Conservation (phyloP, 352 stramenopile species). For the Pythium sp. region DNA sequence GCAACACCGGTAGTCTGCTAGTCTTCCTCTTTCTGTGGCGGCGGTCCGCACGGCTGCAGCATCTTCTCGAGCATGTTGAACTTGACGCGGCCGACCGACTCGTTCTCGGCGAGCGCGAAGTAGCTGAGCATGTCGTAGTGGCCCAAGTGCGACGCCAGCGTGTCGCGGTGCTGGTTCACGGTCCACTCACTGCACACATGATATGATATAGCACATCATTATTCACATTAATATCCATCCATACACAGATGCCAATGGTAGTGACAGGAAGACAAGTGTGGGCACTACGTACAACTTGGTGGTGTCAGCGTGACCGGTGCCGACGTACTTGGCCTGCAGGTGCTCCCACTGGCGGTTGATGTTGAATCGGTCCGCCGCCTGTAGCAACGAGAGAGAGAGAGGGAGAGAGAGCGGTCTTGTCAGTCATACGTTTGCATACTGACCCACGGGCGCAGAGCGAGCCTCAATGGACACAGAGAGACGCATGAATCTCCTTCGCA, state of each 20-base stretch:
- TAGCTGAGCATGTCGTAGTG: conserved; percentile 98
- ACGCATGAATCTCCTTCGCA: background rate
- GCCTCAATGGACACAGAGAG: background rate
- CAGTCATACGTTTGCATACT: background rate
- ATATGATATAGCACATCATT: background rate
- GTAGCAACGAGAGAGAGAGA: background rate
- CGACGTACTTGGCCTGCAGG: conserved; percentile 93
- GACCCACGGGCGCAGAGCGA: background rate
- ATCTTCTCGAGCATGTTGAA: conserved; percentile 74
- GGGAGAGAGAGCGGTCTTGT: background rate
- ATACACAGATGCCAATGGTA: background rate
- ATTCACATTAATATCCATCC: background rate
- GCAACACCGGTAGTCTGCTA: conserved; percentile 19
- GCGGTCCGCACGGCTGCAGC: conserved; percentile 75
- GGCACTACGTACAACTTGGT: conserved; percentile 92
- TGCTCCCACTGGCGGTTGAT: conserved; percentile 94
- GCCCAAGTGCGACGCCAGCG: conserved; percentile 94
- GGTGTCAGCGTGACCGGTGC: conserved; percentile 95
- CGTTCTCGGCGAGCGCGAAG: conserved; percentile 97
- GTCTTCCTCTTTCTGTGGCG: conserved; percentile 73
- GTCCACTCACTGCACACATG: conserved; percentile 89
- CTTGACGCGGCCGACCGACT: conserved; percentile 91
- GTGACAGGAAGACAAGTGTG: background rate
- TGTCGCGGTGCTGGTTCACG: conserved; percentile 98
- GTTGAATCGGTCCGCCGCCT: conserved; percentile 88